Evolutionary conservation across 768 basidiomycete species (phyloP).

Genomic region (Filobasidium floriforme): DNA sequence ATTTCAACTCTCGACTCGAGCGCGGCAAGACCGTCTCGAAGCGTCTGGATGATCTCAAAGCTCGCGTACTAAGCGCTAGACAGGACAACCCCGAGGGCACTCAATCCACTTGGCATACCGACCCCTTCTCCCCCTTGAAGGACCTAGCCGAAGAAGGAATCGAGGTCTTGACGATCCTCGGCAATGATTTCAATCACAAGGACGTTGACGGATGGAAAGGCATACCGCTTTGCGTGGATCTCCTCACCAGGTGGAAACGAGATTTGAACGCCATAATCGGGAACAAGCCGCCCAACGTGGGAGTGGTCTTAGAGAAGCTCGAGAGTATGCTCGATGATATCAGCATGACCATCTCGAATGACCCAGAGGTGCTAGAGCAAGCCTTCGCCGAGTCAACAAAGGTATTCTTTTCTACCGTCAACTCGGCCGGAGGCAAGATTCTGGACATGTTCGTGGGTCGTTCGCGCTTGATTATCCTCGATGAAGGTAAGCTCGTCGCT

Average conservation of each 20-base stretch:
- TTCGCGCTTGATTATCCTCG: not conserved
- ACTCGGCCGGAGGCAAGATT: not conserved
- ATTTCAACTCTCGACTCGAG: slow-evolving; percentile 4
- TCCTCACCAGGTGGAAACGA: not conserved
- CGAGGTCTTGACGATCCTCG: not conserved
- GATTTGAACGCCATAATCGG: not conserved
- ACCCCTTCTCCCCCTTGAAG: not conserved
- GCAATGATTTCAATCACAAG: not conserved
- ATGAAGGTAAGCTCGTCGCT: not conserved
- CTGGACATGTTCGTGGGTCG: not conserved
- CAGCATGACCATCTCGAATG: not conserved
- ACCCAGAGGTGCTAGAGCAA: not conserved
- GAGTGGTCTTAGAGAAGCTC: not conserved
- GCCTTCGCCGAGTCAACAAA: not conserved
- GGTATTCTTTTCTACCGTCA: not conserved
- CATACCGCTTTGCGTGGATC: not conserved
- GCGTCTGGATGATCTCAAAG: not conserved
- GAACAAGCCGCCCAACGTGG: not conserved
- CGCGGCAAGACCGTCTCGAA: not conserved
- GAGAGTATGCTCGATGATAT: not conserved
- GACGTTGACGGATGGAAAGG: not conserved
- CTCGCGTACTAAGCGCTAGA: not conserved
- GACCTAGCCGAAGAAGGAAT: not conserved
- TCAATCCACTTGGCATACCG: not conserved
- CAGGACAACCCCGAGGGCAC: not conserved